phyloP scores from a whole-genome alignment of 352 stramenopile species.

The Phytopythium sindhum region DNA sequence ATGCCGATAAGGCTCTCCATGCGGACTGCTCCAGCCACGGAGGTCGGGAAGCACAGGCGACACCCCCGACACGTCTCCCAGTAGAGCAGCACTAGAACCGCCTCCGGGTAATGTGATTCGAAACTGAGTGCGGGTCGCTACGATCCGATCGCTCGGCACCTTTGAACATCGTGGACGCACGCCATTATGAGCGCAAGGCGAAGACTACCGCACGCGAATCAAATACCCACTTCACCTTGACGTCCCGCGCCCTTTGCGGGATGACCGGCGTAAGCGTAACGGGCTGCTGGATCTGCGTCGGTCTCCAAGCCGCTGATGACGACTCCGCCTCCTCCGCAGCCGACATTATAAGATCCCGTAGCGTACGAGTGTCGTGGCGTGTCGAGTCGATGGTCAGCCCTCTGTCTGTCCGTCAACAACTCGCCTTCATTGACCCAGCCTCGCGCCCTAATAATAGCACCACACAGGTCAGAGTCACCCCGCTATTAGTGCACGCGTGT shows the following conservation, averaged over 20 bases:
- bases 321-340: neutral
- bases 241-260: neutral
- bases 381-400: too few species aligned
- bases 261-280: neutral
- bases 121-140: conserved; percentile 51
- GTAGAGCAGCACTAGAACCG: neutral
- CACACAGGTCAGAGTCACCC: neutral
- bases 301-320: neutral
- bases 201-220: neutral
- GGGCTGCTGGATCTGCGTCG: neutral
- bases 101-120: conserved; percentile 35
- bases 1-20: conserved; percentile 65
- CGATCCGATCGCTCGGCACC: conserved; percentile 31
- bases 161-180: too few species aligned
- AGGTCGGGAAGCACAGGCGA: conserved; percentile 16
- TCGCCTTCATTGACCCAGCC: neutral
- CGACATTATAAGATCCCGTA: neutral
- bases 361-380: neutral
- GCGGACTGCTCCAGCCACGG: conserved; percentile 64
- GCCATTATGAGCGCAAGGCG: neutral
- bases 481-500: too few species aligned
- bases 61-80: neutral
- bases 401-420: neutral
- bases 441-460: neutral
- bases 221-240: neutral